Evolutionary conservation across 2,329 filamentous ascomycete species (phyloP).

Genomic region (Bipolaris bicolor): DNA sequence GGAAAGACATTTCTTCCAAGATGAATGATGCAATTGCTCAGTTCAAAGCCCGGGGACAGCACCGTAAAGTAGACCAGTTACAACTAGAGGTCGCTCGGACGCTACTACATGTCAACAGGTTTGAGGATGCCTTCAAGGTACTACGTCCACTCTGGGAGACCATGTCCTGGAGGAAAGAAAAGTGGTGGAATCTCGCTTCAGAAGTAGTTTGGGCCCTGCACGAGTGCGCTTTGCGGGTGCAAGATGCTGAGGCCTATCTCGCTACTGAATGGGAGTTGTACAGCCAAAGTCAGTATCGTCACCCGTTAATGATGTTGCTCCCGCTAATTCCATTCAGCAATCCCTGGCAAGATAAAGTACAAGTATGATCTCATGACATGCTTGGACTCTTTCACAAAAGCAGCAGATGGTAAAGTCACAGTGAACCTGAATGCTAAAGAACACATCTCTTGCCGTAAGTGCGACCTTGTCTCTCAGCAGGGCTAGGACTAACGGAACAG

Average conservation of each 20-base stretch:
- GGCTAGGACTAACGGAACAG: slow-evolving; percentile 38
- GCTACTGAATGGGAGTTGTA: slow-evolving; percentile 64
- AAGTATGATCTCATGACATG: slow-evolving; percentile 56
- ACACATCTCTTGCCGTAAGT: slow-evolving; percentile 58
- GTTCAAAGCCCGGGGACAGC: slow-evolving; percentile 60
- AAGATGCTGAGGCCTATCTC: slow-evolving; percentile 57
- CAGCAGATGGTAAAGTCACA: slow-evolving; percentile 49
- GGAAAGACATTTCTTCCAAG: slow-evolving; percentile 56
- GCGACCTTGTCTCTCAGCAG: slow-evolving; percentile 36
- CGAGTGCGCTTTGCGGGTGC: slow-evolving; percentile 57
- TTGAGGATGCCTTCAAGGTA: slow-evolving; percentile 58
- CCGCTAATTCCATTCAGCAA: slow-evolving; percentile 33
- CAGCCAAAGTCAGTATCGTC: slow-evolving; percentile 34
- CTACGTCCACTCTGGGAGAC: slow-evolving; percentile 62
- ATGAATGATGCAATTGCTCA: slow-evolving; percentile 57
- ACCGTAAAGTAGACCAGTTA: slow-evolving; percentile 61
- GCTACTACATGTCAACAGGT: slow-evolving; percentile 57
- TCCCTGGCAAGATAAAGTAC: slow-evolving; percentile 42
- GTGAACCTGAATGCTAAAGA: slow-evolving; percentile 57
- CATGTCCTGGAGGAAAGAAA: slow-evolving; percentile 64
- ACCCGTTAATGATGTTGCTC: no score
- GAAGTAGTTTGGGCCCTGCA: slow-evolving; percentile 61
- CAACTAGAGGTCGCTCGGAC: slow-evolving; percentile 63
- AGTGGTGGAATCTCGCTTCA: slow-evolving; percentile 65
- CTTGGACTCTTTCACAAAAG: slow-evolving; percentile 48